Percentiles rank a stretch among this genome's conserved stretches.
Conservation (phyloP, 1,284 basidiomycete species). For the Malassezia yamatoensis region DNA sequence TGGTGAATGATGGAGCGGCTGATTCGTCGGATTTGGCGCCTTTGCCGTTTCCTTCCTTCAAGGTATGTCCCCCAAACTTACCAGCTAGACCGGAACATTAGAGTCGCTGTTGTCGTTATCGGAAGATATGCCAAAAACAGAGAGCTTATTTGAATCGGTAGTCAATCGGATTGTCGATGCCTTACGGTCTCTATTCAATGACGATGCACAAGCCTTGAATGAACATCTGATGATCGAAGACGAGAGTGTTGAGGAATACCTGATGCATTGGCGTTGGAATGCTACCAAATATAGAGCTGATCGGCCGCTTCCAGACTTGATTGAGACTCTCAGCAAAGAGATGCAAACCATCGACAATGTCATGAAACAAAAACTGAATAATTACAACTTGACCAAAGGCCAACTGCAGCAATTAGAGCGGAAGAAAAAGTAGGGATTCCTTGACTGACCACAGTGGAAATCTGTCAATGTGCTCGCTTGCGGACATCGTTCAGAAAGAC, state of each 20-base stretch:
- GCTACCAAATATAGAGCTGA: constrained; percentile 73
- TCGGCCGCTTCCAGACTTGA: constrained; percentile 65
- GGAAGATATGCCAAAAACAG: constrained; percentile 84
- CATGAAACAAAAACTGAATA: constrained; percentile 65
- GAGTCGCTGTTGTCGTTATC: constrained; percentile 79
- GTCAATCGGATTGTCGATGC: constrained; percentile 92
- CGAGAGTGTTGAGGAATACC: constrained; percentile 66
- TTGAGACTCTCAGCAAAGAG: constrained; percentile 65
- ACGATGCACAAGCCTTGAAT: constrained; percentile 68
- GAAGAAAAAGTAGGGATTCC: constrained; percentile 67
- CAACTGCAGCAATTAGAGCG: constrained; percentile 84
- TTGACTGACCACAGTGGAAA: constrained; percentile 61
- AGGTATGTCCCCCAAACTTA: constrained; percentile 74
- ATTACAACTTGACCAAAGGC: constrained; percentile 89
- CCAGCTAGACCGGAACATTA: constrained; percentile 69
- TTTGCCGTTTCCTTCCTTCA: constrained; percentile 36
- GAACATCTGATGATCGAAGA: constrained; percentile 80
- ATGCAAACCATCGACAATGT: constrained; percentile 49
- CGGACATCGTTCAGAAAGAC: constrained; percentile 72
- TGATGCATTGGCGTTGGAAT: constrained; percentile 66
- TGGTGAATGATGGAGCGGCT: constrained; percentile 43
- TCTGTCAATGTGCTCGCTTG: constrained; percentile 74
- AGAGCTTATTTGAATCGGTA: constrained; percentile 71
- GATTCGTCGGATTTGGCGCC: constrained; percentile 33
- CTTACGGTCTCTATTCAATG: constrained; percentile 77